Evolutionary conservation across 2,329 filamentous ascomycete genomes (phyloP), one percentile per base, ranked within the genome.

Genomic region (Achaetomium macrosporum): DNA sequence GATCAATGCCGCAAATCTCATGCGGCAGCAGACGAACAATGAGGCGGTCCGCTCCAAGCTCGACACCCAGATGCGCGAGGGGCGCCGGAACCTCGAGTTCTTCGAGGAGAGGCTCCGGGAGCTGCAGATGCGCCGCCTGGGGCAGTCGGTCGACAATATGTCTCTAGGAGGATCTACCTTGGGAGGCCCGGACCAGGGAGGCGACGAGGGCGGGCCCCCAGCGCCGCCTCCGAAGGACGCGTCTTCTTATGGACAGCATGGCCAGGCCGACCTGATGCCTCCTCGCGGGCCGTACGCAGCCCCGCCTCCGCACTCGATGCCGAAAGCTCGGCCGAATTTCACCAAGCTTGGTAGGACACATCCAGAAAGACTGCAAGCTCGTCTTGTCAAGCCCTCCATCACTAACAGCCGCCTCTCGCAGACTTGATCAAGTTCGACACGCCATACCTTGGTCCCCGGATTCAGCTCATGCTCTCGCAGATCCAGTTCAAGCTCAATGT

Each of bases 371-470:
- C 8, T n/a, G 2, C 29, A 10, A 8, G n/a, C 39, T 16, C 8
- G n/a, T 35, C 31, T 13, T 11, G 17, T 5, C 11, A 1, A 3
- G 25, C 4, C 4, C 35, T 37, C 3, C 13, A 35, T 33, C 36
- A 31, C 35, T 54, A 10, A 49, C 46, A 30, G 11, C 19, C 40
- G 31, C 42, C 16, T 19, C 1, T 41, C 16, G 2, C 56, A 96
- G 93, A 99, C 72, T 77, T 99, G 58, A 96, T 99, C 75, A 97
- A 97, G 82, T 96, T 95, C 73, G 93, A 99, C 68, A 96, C 91
- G 31, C 88, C 88, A 16, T 89, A 96, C 69, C 84, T 99, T 57
- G 93, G 93, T 33, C 92, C 93, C 56, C 90, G 95, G 62, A 99
- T 99, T 65, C 93, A 99, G 74, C 87, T 97, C 65, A 99, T 99